These are phyloP conservation scores for Gastrolobium villosum DNA, from an alignment of 306 rosid species.

Conservation along the genomic window DNA sequence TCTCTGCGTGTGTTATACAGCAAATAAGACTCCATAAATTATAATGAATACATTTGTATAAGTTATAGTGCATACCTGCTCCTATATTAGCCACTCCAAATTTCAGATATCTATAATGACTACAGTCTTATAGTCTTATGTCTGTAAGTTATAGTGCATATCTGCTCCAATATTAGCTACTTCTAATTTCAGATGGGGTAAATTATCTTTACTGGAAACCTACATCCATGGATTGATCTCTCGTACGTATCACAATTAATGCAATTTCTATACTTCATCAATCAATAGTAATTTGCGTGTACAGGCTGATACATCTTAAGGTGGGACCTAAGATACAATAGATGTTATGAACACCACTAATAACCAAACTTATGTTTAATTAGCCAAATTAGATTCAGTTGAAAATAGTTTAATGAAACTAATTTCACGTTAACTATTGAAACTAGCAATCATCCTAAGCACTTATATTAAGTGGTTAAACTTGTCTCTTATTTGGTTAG, in stretches of 20 bases:
- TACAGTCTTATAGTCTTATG: background rate
- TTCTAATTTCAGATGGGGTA: conserved; percentile 2
- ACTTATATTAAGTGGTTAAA: background rate
- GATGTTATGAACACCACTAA: background rate
- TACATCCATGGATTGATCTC: background rate
- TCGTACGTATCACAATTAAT: conserved; percentile 6
- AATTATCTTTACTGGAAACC: background rate
- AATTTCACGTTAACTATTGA: background rate
- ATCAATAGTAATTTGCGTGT: background rate
- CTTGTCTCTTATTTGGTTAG: background rate
- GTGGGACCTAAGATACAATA: background rate
- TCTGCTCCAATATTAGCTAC: background rate
- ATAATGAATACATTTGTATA: background rate
- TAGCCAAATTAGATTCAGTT: background rate
- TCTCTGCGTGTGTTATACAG: background rate
- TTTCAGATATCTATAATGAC: background rate
- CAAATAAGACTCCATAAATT: background rate
- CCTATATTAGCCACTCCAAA: background rate
- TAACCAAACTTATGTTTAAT: background rate
- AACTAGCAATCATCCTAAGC: background rate
- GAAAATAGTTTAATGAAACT: background rate
- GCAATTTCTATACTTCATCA: background rate
- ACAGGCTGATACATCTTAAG: background rate
- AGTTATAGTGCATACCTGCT: background rate
- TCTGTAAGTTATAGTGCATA: background rate